Conservation (phyloP, 345 rosid genomes). For the Salix arbutifolia region DNA sequence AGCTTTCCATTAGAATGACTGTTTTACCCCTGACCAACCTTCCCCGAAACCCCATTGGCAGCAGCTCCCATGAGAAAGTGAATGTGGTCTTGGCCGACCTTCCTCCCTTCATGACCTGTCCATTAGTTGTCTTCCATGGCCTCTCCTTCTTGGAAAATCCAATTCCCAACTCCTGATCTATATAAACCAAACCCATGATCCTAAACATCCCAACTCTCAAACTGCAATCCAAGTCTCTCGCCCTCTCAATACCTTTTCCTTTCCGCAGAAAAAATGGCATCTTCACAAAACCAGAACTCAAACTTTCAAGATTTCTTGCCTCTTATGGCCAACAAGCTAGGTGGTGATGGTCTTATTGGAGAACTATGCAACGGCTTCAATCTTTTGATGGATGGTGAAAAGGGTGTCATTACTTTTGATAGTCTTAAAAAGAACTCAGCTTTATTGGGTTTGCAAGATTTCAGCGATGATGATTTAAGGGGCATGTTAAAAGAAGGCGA, state of each 20-base stretch:
- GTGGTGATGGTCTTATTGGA: constrained; percentile 70
- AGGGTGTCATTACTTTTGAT: constrained; percentile 69
- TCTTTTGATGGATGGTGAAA: constrained; percentile 57
- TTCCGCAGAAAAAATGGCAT: constrained; percentile 34
- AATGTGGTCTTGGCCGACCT: constrained; percentile 14
- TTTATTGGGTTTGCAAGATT: constrained; percentile 58
- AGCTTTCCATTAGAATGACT: not conserved
- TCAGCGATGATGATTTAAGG: constrained; percentile 66
- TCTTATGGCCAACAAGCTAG: constrained; percentile 68
- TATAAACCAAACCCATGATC: not conserved
- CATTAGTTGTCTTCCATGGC: constrained; percentile 52
- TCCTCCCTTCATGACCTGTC: constrained; percentile 37
- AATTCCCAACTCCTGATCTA: constrained; percentile 8
- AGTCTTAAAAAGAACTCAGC: constrained; percentile 59
- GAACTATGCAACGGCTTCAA: constrained; percentile 83
- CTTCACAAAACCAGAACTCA: constrained; percentile 28
- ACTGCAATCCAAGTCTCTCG: not conserved
- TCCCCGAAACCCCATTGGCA: constrained; percentile 31
- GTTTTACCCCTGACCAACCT: constrained; percentile 23
- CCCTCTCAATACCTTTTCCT: not conserved
- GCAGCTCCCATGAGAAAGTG: not conserved
- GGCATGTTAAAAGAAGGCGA: constrained; percentile 74
- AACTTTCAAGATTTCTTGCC: constrained; percentile 69
- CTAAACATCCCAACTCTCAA: not conserved
- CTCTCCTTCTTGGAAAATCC: constrained; percentile 60